Conservation (phyloP, 1,139 yeast species). For the Lodderomyces jiufengensis region DNA sequence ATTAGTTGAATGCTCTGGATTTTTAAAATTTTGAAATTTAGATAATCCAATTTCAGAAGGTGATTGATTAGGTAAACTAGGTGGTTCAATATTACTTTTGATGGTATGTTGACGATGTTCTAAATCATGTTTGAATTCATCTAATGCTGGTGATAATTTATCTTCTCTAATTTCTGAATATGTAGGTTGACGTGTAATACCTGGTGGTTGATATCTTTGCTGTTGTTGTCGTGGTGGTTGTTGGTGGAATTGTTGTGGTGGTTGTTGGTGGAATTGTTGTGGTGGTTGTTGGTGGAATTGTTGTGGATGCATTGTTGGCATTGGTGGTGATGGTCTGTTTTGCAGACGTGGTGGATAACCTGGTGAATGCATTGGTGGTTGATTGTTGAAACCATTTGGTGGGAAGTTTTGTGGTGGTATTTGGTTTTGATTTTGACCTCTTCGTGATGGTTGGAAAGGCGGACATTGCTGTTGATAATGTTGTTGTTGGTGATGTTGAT, state of each 20-base stretch:
- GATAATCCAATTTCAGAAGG: slow-evolving; percentile 11
- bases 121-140: slow-evolving; percentile 29
- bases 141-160: slow-evolving; percentile 29
- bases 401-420: too few relatives aligned
- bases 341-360: slow-evolving; percentile 11
- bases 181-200: slow-evolving; percentile 8
- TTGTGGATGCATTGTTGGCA: slow-evolving; percentile 3
- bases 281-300: slow-evolving; percentile 1
- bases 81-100: slow-evolving; percentile 6
- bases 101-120: slow-evolving; percentile 20
- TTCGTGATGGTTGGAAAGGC: neutral
- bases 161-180: slow-evolving; percentile 14
- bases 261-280: slow-evolving; percentile 2
- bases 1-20: slow-evolving; percentile 7
- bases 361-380: slow-evolving; percentile 5
- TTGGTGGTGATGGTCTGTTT: slow-evolving; percentile 8
- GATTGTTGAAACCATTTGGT: neutral
- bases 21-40: slow-evolving; percentile 3
- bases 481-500: neutral
- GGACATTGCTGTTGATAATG: neutral
- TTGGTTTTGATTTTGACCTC: too few relatives aligned
- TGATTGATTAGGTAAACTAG: slow-evolving; percentile 10
- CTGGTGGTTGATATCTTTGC: slow-evolving; percentile 5
- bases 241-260: slow-evolving; percentile 3
- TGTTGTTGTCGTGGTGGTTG: slow-evolving; percentile 1